Evolutionary conservation across 2,329 filamentous ascomycete species (phyloP), one percentile per base, ranked within the genome.

Genomic region (Daldinia sp.): DNA sequence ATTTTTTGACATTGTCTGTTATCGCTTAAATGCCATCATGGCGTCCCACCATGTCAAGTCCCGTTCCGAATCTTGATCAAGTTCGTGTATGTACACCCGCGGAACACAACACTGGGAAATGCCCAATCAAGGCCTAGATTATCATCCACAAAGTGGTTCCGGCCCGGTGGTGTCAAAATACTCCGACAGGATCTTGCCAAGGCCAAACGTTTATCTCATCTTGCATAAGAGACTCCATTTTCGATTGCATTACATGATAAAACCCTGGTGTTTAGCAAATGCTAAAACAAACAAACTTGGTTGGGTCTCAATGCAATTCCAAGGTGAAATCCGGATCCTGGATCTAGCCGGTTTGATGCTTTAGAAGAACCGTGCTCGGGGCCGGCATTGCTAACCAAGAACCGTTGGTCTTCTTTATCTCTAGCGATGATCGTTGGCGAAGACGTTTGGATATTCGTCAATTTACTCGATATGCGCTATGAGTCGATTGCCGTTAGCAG

Each of bases 381-480:
- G 32, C 35, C 5, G 29, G 55, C 10, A 29, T 21, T 19, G 34
- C 25, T 41, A 30, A 60, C 49, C 37, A 4, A 4, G 19, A 23
- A 23, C 4, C 32, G 10, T 35, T 10, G 8, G 29, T 32, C 13
- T 4, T 7, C 32, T 43, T 51, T 15, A 34, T 50, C 19, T 15
- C 23, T 8, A 45, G 15, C 23, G 25, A 27, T 54, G 43, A 49
- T 35, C 19, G 11, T 49, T 10, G 15, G n/a, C 25, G 27, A 21
- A 13, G 7, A 15, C n/a, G 6, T 27, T 15, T 13, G 37, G 15
- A n/a, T 25, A 21, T n/a, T 30, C 8, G 32, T 60, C 49, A 72
- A 48, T 37, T 69, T 48, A 73, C 55, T 55, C 61, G 68, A 41
- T 73, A 73, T 13, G 67, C 69, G 25, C 71, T 73, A 50, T 43